Base-by-base conservation (phyloP, 2,329 filamentous ascomycete genomes). In the Aureobasidium sp. region DNA sequence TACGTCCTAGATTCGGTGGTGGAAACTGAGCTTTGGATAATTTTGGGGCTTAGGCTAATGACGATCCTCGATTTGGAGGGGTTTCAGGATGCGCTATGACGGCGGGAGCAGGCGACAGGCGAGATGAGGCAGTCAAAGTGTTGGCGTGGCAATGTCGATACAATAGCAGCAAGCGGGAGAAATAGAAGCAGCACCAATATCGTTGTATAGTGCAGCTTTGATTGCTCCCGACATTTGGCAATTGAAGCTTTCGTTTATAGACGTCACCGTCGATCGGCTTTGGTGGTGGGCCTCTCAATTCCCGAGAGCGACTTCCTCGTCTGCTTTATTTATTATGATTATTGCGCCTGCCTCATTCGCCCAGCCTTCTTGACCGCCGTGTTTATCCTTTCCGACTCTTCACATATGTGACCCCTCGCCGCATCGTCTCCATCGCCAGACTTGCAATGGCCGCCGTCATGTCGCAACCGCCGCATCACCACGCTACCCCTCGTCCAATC, bases 381-480 rank as follows among this genome's bases (percentile, higher is more conserved):
- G 8, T 14, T 14, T 35, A 57, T 50, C 24, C 24, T 49, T 60
- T 33, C 39, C 27, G 59, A 53, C 35, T 15, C 50, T 22, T 53
- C 3, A 37, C 27, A 57, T 31, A 45, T 57, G 40, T 44, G 9
- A 44, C 27, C 40, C 27, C 3, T 27, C 40, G 27, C 5, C 53
- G 19, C 27, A 9, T 22, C n/a, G 31, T 24, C 22, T 27, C n/a
- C 27, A 42, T 57, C 40, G 53, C 39, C n/a, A 14, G 31, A 39
- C 14, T 29, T 40, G 64, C 42, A 58, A 70, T 69, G 67, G 65
- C 68, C 33, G 66, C 69, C 64, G 65, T 68, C 56, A 66, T 63
- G 31, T 49, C 64, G 44, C 60, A 54, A 29, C 27, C 64, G 27
- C 62, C 61, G 31, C 50, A 50, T 37, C 42, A 47, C 11, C 47